Evolutionary conservation across 176 grass and related monocot genomes (phyloP).

Genomic region (Ensete ventricosum): DNA sequence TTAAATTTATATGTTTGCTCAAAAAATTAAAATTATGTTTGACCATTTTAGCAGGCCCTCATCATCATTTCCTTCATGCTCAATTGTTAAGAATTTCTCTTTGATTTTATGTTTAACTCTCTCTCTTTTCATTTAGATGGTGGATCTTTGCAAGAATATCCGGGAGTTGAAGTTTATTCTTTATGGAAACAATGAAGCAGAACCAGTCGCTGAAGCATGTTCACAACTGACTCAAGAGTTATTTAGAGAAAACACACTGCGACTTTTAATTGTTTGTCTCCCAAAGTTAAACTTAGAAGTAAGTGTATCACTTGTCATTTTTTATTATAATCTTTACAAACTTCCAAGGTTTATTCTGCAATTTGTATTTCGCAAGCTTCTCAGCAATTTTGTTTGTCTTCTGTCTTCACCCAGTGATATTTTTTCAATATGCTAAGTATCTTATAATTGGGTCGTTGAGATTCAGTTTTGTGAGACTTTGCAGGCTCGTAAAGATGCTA

Average conservation of each 20-base stretch:
- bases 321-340: not conserved
- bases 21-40: no score
- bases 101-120: not conserved
- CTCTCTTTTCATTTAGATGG: slow-evolving; percentile 28
- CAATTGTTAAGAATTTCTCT: not conserved
- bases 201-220: slow-evolving; percentile 42
- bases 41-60: not conserved
- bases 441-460: not conserved
- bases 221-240: slow-evolving; percentile 45
- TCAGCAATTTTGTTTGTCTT: not conserved
- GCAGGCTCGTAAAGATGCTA: slow-evolving; percentile 49
- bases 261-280: slow-evolving; percentile 36
- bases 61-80: not conserved
- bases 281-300: slow-evolving; percentile 42
- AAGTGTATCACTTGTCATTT: not conserved
- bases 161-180: slow-evolving; percentile 53
- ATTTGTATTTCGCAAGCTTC: not conserved
- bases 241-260: slow-evolving; percentile 37
- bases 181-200: slow-evolving; percentile 40
- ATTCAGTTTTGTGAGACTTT: not conserved
- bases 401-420: not conserved
- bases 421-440: not conserved
- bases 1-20: no score
- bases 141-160: slow-evolving; percentile 32
- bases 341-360: not conserved